Evolutionary conservation across 495 filamentous ascomycete species (phyloP).

Genomic region (Xylaria nigripes): DNA sequence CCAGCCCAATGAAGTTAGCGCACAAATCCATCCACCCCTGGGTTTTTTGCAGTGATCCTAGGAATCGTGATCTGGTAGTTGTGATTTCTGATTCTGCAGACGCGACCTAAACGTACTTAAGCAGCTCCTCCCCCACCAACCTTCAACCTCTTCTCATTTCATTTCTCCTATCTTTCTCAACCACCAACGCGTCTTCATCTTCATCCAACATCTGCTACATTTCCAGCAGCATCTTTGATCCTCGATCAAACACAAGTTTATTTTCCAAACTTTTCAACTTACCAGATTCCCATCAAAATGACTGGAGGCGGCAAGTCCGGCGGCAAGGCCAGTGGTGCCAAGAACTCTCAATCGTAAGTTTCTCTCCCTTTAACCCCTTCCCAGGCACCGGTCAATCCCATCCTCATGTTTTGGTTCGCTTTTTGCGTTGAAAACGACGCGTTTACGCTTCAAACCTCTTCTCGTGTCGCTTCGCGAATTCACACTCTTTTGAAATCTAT

Average conservation of each 20-base stretch:
- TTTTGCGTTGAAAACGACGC: neutral
- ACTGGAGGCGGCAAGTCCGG: conserved; percentile 96
- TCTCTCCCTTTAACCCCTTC: conserved; percentile 9
- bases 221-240: conserved; percentile 14
- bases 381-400: conserved; percentile 5
- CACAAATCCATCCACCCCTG: conserved; percentile 20
- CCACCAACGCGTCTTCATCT: conserved; percentile 13
- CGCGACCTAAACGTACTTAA: conserved; percentile 45
- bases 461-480: neutral
- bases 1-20: conserved; percentile 33
- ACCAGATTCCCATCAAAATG: conserved; percentile 67
- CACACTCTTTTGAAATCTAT: neutral
- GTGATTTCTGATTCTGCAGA: conserved; percentile 40
- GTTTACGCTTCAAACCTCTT: neutral
- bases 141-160: conserved; percentile 29
- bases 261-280: conserved; percentile 17
- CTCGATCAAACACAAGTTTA: conserved; percentile 16
- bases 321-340: conserved; percentile 94
- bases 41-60: conserved; percentile 18
- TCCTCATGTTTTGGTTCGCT: neutral
- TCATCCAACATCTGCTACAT: conserved; percentile 10
- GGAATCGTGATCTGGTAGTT: conserved; percentile 25
- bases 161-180: conserved; percentile 23
- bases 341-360: conserved; percentile 94
- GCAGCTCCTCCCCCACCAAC: conserved; percentile 35